phyloP scores from a whole-genome alignment of 306 rosid genomes.

The Trifolium subterraneum region DNA sequence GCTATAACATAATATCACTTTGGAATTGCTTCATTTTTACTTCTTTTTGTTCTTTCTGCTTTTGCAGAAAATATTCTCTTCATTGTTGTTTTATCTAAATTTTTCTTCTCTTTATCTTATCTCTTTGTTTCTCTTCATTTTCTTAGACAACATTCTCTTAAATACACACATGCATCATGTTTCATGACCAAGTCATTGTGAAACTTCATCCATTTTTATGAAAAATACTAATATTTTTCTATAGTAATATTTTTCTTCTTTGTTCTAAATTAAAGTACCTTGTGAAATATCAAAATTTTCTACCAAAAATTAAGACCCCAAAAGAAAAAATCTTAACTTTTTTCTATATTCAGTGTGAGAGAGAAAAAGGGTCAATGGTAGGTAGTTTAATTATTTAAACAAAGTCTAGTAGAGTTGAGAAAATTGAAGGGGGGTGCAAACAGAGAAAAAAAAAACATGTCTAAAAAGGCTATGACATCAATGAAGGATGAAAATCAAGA shows the following conservation, averaged over 20 bases:
- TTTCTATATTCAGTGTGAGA: conserved; percentile 23
- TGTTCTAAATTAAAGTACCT: conserved; percentile 30
- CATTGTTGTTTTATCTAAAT: conserved; percentile 39
- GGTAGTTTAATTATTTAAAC: not conserved
- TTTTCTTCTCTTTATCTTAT: conserved; percentile 19
- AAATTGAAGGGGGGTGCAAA: conserved; percentile 28
- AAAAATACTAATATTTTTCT: not conserved
- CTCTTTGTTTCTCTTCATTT: conserved; percentile 18
- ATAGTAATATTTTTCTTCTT: not conserved
- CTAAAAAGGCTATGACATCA: conserved; percentile 57
- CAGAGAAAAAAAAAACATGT: conserved; percentile 47
- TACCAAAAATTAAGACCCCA: conserved; percentile 6
- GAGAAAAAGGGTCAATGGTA: conserved; percentile 30
- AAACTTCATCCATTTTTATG: not conserved
- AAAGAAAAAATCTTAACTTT: not conserved
- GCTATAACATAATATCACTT: conserved; percentile 38
- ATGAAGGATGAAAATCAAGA: conserved; percentile 71
- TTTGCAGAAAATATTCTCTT: conserved; percentile 57
- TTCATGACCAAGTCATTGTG: conserved; percentile 24
- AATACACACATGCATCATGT: conserved; percentile 32
- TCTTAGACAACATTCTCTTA: conserved; percentile 47
- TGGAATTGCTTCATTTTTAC: conserved; percentile 56
- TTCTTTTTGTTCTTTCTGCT: conserved; percentile 51
- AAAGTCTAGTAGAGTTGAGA: conserved; percentile 7
- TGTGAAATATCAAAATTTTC: not conserved